Conservation (phyloP, 148 eudicot genomes). For the Euryodendron excelsum region DNA sequence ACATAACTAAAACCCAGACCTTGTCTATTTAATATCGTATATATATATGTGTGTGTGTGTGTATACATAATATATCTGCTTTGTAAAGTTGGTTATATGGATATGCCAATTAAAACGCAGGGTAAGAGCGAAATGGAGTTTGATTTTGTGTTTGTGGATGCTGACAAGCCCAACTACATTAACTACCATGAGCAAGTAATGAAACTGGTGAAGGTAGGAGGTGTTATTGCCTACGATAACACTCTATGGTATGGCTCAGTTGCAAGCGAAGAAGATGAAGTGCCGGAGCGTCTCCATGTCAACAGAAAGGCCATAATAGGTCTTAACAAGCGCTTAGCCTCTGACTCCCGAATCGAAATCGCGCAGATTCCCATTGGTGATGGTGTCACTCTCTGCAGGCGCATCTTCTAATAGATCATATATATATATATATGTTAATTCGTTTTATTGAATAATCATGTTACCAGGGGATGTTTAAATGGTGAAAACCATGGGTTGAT, state of each 20-base stretch:
- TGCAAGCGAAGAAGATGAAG: neutral
- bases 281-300: neutral
- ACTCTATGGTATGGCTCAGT: slow-evolving; percentile 10
- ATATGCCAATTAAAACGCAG: neutral
- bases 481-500: too few species aligned
- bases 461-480: too few species aligned
- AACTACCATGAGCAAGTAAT: slow-evolving; percentile 1
- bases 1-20: neutral
- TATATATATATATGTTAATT: too few species aligned
- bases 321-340: neutral
- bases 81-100: neutral
- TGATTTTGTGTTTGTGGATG: slow-evolving; percentile 1
- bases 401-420: neutral
- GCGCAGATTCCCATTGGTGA: neutral
- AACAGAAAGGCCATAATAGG: neutral
- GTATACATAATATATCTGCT: neutral
- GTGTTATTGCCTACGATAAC: slow-evolving; percentile 16
- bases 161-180: slow-evolving; percentile 12
- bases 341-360: neutral
- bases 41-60: too few species aligned
- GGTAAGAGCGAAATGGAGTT: neutral
- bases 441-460: too few species aligned
- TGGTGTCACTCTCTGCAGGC: neutral
- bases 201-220: slow-evolving; percentile 8
- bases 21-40: too few species aligned